Base-by-base conservation (phyloP, 306 rosid species). In the Vigna angularis region DNA sequence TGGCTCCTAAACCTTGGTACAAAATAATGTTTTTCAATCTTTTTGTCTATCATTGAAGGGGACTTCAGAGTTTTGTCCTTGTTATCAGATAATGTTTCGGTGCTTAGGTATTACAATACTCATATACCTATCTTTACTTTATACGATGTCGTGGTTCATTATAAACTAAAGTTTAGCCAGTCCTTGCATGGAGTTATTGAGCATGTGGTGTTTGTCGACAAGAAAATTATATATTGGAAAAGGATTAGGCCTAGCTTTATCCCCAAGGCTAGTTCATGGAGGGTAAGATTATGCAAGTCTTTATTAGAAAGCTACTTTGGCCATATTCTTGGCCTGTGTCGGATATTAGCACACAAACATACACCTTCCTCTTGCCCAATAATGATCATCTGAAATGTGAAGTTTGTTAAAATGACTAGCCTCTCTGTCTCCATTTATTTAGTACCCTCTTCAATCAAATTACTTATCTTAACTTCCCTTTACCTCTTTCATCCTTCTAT, bases 71-170 rank as follows among this genome's bases (percentile, higher is more conserved):
- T 68, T 68, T 7, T 1, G 13, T 47, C 22, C 57, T 22, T 68
- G 57, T 68, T 68, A 24, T 6, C 14, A 22, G 57, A 68, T 45
- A 38, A 38, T 47, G 12, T 9, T n/a, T 6, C 8, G 22, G n/a
- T 79, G 73, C 32, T 72, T 38, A 7, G 26, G 53, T 71, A 58
- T 34, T 1, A 48, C 44, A 51, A 57, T 14, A 62, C 26, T 48
- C 36, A 17, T 42, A 40, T 42, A 42, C 11, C 7, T 7, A 42
- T 42, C 11, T 52, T 67, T 47, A 44, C 75, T 22, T 14, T 68
- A 55, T 56, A 13, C 11, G 13, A 38, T 14, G 53, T 42, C 45
- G 70, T 17, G 4, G 30, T 45, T 58, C 34, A 4, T 30, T 30
- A 30, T 30, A 30, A 30, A 30, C 34, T 30, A 4, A 30, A 30